Base-by-base conservation (phyloP, 2,329 filamentous ascomycete species). In the Capronia coronata region DNA sequence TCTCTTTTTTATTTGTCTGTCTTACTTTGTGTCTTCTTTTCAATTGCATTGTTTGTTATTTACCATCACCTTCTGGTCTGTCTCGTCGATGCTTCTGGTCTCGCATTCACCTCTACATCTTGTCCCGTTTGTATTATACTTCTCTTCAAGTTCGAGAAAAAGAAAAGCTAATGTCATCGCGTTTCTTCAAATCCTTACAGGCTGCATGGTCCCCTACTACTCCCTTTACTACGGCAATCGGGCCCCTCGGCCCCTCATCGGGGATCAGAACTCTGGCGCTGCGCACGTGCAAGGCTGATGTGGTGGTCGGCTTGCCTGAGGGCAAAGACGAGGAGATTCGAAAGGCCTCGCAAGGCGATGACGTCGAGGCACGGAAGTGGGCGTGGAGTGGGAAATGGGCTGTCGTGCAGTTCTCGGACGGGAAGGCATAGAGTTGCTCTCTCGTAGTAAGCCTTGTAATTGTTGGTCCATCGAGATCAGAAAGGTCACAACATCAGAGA, bases 371-470 rank as follows among this genome's bases (percentile, higher is more conserved):
- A 19, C 77, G 93, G 48, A 86, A 87, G 67, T 97, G 91, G 91
- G 90, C 88, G 0, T 97, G 90, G 90, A 86, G 80, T 63, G 91
- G 91, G 35, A 96, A 96, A 69, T 97, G 87, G 86, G 91, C 91
- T 4, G 88, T 97, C n/a, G 83, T 94, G 3, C 89, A 87, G 23
- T 88, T 90, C 62, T 88, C 78, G 39, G 77, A 84, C 59, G 86
- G 86, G 0, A 86, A 86, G 65, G 44, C 41, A 23, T 55, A n/a
- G 46, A 55, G 25, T 18, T 42, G 23, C 25, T 5, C 19, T 19
- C 21, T n/a, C n/a, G n/a, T n/a, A n/a, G n/a, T n/a, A n/a, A n/a
- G n/a, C n/a, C n/a, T n/a, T n/a, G n/a, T n/a, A n/a, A n/a, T n/a
- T n/a, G n/a, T n/a, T n/a, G n/a, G n/a, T n/a, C n/a, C n/a, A n/a